Base-by-base conservation (phyloP, 2,329 filamentous ascomycete species). In the Lasiodiplodia gonubiensis region DNA sequence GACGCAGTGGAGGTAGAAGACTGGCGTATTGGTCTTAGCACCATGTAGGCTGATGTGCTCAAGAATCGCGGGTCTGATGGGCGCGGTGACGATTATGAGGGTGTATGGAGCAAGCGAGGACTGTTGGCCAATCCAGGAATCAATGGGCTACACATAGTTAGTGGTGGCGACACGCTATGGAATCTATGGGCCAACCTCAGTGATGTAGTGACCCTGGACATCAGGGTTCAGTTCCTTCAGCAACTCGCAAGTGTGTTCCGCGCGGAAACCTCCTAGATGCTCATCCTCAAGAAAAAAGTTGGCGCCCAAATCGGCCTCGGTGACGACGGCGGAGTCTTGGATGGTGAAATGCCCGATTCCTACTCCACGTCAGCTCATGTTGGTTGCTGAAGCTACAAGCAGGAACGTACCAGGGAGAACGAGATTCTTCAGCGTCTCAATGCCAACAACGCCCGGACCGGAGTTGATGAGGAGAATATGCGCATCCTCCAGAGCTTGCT, bases 351-450 rank as follows among this genome's bases (percentile, higher is more conserved):
- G 88, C 10, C 95, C 96, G 73, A 98, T 91, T 3, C 94, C 90
- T 90, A 66, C 25, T 12, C 52, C 21, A 11, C 4, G 39, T 70
- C 23, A 70, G 68, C 46, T 39, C 14, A 0, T n/a, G 35, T 21
- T 6, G 14, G 6, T 7, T 21, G 35, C 27, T 35, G 12, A 21
- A 55, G 39, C 16, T 64, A 6, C 4, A 11, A 25, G 64, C 11
- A 21, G 72, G 78, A 18, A 25, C 53, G 66, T 79, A 89, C 89
- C 92, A 67, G 95, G 95, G 10, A 99, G 83, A 3, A 99, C 92
- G n/a, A 99, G 87, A 76, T 99, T 99, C 85, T 99, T 99, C 69
- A 99, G 86, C 0, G 94, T 90, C 80, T 99, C 95, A 14, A 96
- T 86, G 16, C 94, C 95, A 39, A 93, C 92, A 2, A 93, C 92